Evolutionary conservation across 768 basidiomycete genomes (phyloP).

Genomic region (Boletus sensibilis): DNA sequence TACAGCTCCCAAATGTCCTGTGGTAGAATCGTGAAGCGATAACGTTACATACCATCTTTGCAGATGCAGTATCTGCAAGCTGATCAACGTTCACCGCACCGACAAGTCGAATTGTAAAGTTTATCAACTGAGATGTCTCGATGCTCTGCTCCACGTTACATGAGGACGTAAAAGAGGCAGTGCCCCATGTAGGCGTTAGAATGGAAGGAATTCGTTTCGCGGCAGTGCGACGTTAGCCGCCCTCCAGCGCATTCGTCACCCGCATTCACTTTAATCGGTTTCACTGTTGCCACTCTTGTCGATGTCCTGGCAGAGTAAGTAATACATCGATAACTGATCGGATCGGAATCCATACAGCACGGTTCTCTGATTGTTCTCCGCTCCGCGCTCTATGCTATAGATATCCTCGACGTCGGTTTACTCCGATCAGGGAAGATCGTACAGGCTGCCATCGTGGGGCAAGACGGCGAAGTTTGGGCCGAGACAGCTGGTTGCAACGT

Average conservation of each 20-base stretch:
- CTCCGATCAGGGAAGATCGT: slow-evolving; percentile 70
- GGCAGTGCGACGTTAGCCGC: not conserved
- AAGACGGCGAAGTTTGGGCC: slow-evolving; percentile 34
- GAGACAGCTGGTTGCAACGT: slow-evolving; percentile 27
- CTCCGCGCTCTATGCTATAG: slow-evolving; percentile 38
- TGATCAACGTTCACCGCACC: not conserved
- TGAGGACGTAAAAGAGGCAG: not conserved
- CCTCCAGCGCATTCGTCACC: not conserved
- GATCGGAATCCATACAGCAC: not conserved
- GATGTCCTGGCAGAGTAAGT: slow-evolving; percentile 32
- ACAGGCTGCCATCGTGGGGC: slow-evolving; percentile 56
- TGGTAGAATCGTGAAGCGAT: no score
- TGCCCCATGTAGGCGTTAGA: slow-evolving; percentile 3
- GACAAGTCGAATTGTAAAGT: not conserved
- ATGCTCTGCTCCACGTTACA: not conserved
- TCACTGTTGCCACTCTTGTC: not conserved
- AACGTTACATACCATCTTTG: no score
- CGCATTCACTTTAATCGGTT: not conserved
- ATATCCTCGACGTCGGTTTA: slow-evolving; percentile 80
- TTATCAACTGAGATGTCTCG: not conserved
- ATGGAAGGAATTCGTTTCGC: not conserved
- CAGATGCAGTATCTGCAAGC: not conserved
- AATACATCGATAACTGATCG: not conserved
- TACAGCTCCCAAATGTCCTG: no score
- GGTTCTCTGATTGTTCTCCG: not conserved